Percentiles rank a stretch among this genome's conserved stretches.
These are phyloP conservation scores for Pseudogymnoascus sp. DNA, from an alignment of 2,329 filamentous ascomycete genomes.

Conservation along the genomic window DNA sequence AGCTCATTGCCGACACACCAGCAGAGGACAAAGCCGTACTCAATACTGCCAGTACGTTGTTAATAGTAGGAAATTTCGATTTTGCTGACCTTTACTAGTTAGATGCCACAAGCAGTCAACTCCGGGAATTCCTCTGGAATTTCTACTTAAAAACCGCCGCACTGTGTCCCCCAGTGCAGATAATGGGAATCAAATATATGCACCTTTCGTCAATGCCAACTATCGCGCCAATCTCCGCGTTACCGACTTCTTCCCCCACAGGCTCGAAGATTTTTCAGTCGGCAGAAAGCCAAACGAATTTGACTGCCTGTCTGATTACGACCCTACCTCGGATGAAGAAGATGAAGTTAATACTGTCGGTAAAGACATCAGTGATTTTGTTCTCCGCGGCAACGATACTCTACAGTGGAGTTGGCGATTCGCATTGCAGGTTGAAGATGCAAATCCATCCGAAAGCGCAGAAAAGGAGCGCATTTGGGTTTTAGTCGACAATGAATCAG, in stretches of 20 bases:
- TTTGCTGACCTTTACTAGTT: background rate
- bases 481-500: conserved; percentile 53
- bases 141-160: conserved; percentile 4
- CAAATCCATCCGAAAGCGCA: conserved; percentile 28
- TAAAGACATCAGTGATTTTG: conserved; percentile 23
- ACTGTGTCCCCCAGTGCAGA: conserved; percentile 9
- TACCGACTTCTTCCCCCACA: conserved; percentile 67
- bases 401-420: conserved; percentile 58
- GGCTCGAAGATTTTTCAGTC: conserved; percentile 61
- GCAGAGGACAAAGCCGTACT: conserved; percentile 17
- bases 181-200: conserved; percentile 27
- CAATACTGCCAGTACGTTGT: conserved; percentile 29
- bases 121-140: conserved; percentile 29
- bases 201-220: conserved; percentile 68
- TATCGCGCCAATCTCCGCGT: conserved; percentile 67
- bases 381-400: background rate
- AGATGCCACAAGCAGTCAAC: background rate
- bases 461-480: conserved; percentile 51
- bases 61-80: background rate
- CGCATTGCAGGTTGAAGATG: conserved; percentile 68
- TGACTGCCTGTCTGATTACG: conserved; percentile 40
- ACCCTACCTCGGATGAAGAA: conserved; percentile 26
- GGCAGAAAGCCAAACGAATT: conserved; percentile 38
- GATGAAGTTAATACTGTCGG: conserved; percentile 23
- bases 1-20: background rate